Evolutionary conservation across 129 eudicot genomes (phyloP).

Genomic region (Pseudognaphalium luteoalbum): DNA sequence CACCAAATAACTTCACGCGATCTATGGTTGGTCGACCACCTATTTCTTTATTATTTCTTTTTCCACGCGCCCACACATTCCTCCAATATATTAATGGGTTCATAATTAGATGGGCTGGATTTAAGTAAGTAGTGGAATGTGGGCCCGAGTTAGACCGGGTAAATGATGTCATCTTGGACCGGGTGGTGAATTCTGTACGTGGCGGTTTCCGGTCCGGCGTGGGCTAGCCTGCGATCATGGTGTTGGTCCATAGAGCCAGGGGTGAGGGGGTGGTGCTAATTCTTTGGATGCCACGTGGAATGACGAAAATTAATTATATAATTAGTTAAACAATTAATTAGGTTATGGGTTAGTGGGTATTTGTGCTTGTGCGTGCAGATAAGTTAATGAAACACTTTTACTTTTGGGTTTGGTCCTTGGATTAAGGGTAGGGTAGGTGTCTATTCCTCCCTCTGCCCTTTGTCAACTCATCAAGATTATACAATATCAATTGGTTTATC

Average conservation of each 20-base stretch:
- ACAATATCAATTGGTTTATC: not conserved
- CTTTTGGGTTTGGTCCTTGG: slow-evolving; percentile 31
- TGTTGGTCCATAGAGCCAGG: slow-evolving; percentile 32
- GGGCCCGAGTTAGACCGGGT: slow-evolving; percentile 26
- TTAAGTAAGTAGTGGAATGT: slow-evolving; percentile 38
- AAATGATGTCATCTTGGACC: slow-evolving; percentile 35
- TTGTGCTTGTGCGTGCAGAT: slow-evolving; percentile 59
- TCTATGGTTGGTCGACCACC: slow-evolving; percentile 48
- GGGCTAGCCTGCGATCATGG: slow-evolving; percentile 41
- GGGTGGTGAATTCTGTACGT: slow-evolving; percentile 29
- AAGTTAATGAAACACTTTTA: slow-evolving; percentile 42
- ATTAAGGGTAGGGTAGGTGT: slow-evolving; percentile 18
- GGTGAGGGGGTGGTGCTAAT: slow-evolving; percentile 14
- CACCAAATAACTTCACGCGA: slow-evolving; percentile 32
- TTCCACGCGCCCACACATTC: slow-evolving; percentile 26
- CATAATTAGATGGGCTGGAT: slow-evolving; percentile 14
- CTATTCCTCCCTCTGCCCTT: not conserved
- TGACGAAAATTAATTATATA: not conserved
- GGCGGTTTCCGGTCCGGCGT: slow-evolving; percentile 50
- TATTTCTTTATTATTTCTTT: slow-evolving; percentile 7
- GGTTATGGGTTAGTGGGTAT: slow-evolving; percentile 10
- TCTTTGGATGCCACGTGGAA: slow-evolving; percentile 18
- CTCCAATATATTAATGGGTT: slow-evolving; percentile 26
- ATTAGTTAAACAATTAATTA: not conserved
- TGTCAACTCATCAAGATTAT: slow-evolving; percentile 19